Evolutionary conservation across 208 protist species (phyloP), one percentile per base, ranked within the genome.

Genomic region (Leishmania gerbilli): DNA sequence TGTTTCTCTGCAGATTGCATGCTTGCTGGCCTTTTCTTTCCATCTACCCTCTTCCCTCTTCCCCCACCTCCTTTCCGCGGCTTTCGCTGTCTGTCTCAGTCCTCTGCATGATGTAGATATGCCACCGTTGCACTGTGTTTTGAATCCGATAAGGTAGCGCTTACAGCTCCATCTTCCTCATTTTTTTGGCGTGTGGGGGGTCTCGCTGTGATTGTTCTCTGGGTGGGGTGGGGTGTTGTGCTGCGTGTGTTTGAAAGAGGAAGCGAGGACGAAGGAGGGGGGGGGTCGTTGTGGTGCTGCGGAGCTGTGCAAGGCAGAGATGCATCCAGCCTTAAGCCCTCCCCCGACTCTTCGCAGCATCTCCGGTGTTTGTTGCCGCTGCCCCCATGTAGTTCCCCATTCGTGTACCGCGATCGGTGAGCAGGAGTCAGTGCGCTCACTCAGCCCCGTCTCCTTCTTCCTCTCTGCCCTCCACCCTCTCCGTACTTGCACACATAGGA

Each of bases 21-120:
- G 19, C 42, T 68, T 78, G n/a, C 3, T 9, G 40, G 9, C 53
- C 21, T 78, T 77, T 75, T 82, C 21, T 81, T 40, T 56, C 49
- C 65, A 3, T 24, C 60, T 0, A 45, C 49, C 68, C 34, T 77
- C 24, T 56, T 2, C 13, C 34, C 19, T 69, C 7, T 24, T 1
- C 45, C 45, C 45, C 45, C 45, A 8, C 45, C 5, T 11, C 37
- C 13, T 19, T 19, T 19, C 31, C 31, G 9, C n/a, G 65, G 37
- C 34, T 27, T 71, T n/a, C 3, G 34, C 65, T 42, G 42, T 45
- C 40, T 71, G 19, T 71, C 21, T 49, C 40, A 17, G 21, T 34
- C 45, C 24, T 74, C n/a, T 34, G 42, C 37, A 13, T 27, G 53
- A 72, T 53, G 40, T 74, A 55, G 71, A 82, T 80, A 34, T 53